A percentile compares a stretch with the other conserved stretches of the same genome.
phyloP scores from a whole-genome alignment of 192 early-diverging fungal species.

The Phycomyces blakesleeanus region DNA sequence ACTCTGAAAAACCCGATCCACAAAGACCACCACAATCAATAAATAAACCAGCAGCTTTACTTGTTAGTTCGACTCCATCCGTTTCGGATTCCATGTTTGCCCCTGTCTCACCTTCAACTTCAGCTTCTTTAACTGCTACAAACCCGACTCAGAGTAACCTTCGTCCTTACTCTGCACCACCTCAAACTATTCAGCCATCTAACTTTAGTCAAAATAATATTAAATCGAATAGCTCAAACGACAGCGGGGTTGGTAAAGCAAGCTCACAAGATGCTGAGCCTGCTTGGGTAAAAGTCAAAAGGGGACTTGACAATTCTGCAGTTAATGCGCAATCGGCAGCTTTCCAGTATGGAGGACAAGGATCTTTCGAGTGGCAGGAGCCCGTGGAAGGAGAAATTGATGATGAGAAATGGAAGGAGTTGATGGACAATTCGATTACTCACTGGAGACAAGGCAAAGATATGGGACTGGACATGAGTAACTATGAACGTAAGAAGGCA shows the following conservation, averaged over 20 bases:
- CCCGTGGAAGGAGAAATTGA: background rate
- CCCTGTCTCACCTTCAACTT: too few relatives aligned
- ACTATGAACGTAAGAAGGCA: background rate
- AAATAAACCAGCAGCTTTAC: too few relatives aligned
- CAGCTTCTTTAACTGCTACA: too few relatives aligned
- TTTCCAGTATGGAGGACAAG: background rate
- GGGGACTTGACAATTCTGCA: background rate
- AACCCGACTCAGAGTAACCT: too few relatives aligned
- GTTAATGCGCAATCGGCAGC: background rate
- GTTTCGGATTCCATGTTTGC: too few relatives aligned
- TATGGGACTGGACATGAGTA: background rate
- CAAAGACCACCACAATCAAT: too few relatives aligned
- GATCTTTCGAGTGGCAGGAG: background rate
- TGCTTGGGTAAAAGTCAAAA: background rate
- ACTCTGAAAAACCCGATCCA: too few relatives aligned
- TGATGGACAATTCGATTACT: background rate
- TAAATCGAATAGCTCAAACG: too few relatives aligned
- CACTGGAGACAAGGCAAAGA: conserved; percentile 2
- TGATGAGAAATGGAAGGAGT: background rate
- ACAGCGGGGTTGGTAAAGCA: background rate
- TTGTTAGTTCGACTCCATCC: too few relatives aligned
- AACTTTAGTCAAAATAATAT: too few relatives aligned
- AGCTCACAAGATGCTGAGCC: background rate
- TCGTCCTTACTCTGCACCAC: background rate
- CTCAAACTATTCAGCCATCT: too few relatives aligned